Percentiles rank a stretch among this genome's conserved stretches.
Evolutionary conservation across 2,329 filamentous ascomycete species (phyloP).

Genomic region (Cucurbitaria berberidis): DNA sequence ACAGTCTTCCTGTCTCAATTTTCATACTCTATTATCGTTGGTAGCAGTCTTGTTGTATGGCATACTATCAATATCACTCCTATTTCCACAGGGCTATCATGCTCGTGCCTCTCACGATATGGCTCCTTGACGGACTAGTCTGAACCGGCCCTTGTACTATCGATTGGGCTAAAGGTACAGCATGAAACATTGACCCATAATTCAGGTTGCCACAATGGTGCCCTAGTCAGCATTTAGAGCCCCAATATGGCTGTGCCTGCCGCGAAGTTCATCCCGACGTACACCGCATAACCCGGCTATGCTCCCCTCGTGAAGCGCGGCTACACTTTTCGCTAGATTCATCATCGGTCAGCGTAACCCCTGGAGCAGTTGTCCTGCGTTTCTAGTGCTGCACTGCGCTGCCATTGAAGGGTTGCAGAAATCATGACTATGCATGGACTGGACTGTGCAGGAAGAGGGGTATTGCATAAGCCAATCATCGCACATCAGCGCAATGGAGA

Average conservation of each 20-base stretch:
- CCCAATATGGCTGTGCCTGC: background rate
- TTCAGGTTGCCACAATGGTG: background rate
- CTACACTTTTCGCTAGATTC: background rate
- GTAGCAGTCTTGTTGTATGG: background rate
- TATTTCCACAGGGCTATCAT: no score
- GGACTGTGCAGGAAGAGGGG: background rate
- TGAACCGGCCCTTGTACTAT: no score
- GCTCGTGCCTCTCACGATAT: background rate
- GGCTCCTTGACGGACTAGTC: background rate
- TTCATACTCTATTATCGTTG: background rate
- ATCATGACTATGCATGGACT: background rate
- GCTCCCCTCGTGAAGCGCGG: background rate
- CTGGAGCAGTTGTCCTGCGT: background rate
- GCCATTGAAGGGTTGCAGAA: background rate
- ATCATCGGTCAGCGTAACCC: background rate
- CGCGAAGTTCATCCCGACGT: background rate
- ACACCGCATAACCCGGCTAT: background rate
- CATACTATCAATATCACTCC: background rate
- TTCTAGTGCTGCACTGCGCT: background rate
- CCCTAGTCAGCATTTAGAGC: background rate
- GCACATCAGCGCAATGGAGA: background rate
- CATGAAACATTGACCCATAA: background rate
- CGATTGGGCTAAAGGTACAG: background rate
- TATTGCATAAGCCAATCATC: background rate
- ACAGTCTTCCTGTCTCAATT: background rate